These are phyloP conservation scores for Aspergillus tanneri DNA, from an alignment of 2,329 filamentous ascomycete species.

Conservation along the genomic window DNA sequence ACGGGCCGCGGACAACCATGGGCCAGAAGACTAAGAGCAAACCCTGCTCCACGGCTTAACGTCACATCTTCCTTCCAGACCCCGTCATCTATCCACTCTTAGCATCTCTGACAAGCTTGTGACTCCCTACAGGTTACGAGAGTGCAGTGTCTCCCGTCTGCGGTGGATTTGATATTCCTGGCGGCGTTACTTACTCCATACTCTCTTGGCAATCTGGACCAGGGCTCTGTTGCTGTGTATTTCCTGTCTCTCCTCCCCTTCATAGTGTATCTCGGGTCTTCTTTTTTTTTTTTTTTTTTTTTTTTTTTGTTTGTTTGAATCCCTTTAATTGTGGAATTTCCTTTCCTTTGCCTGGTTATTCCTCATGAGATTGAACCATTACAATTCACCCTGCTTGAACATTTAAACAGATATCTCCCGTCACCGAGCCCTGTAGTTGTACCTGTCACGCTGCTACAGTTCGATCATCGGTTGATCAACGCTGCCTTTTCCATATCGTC, in stretches of 20 bases:
- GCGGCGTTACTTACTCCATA: not conserved
- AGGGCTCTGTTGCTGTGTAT: constrained; percentile 5
- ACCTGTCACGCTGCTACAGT: no score
- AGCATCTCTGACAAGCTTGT: constrained; percentile 19
- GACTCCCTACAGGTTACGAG: no score
- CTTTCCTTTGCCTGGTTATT: constrained; percentile 17
- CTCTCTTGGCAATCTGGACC: constrained; percentile 27
- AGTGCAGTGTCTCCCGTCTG: not conserved
- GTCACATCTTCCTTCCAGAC: constrained; percentile 32
- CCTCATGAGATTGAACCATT: not conserved
- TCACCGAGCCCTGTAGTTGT: no score
- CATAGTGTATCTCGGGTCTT: constrained; percentile 5
- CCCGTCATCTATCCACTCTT: constrained; percentile 19
- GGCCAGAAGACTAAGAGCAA: constrained; percentile 9
- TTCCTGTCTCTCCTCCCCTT: constrained; percentile 6
- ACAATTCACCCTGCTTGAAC: no score
- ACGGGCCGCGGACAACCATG: constrained; percentile 10
- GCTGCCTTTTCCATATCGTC: constrained; percentile 6
- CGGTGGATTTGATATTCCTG: not conserved
- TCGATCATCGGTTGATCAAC: constrained; percentile 6
- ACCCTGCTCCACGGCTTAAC: constrained; percentile 24
- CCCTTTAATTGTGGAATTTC: constrained; percentile 7
- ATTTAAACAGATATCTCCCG: no score
- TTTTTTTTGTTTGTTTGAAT: constrained; percentile 7
- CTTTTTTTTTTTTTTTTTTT: constrained; percentile 11